A percentile compares a stretch with the other conserved stretches of the same genome.
These are phyloP conservation scores for Gamsiella multidivaricata DNA, from an alignment of 192 early-diverging fungal genomes.

Conservation along the genomic window DNA sequence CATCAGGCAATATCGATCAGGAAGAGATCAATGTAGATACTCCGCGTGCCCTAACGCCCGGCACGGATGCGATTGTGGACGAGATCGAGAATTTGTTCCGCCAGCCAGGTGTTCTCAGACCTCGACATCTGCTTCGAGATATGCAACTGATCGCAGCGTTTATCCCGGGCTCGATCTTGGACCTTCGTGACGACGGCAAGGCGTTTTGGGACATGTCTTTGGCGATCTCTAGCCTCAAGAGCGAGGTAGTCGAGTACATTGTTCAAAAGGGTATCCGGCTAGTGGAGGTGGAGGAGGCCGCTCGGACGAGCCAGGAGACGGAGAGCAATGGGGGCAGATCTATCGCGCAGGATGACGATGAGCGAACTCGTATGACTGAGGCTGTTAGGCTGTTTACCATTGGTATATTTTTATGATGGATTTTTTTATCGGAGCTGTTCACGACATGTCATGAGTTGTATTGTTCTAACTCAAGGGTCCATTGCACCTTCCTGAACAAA, in stretches of 20 bases:
- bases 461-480: neutral
- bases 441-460: neutral
- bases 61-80: slow-evolving; percentile 55
- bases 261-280: slow-evolving; percentile 42
- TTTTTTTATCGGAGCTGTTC: neutral
- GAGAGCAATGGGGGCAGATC: slow-evolving; percentile 16
- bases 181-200: slow-evolving; percentile 55
- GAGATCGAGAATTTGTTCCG: slow-evolving; percentile 55
- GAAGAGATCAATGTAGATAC: neutral
- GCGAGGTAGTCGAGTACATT: slow-evolving; percentile 47
- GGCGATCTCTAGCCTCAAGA: slow-evolving; percentile 52
- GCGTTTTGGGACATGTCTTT: slow-evolving; percentile 59
- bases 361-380: slow-evolving; percentile 39
- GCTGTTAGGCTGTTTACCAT: slow-evolving; percentile 57
- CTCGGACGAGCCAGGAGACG: slow-evolving; percentile 5
- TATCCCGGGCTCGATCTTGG: slow-evolving; percentile 48
- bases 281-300: slow-evolving; percentile 38
- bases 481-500: no score
- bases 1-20: no score
- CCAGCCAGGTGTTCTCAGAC: slow-evolving; percentile 26
- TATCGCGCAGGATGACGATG: slow-evolving; percentile 39
- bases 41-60: slow-evolving; percentile 44
- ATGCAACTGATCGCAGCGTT: slow-evolving; percentile 55
- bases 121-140: slow-evolving; percentile 47
- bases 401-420: slow-evolving; percentile 33